Percentiles rank a stretch among this genome's conserved stretches.
These are phyloP conservation scores for Uronychia binucleata DNA, from an alignment of 73 alveolate genomes.

Conservation along the genomic window DNA sequence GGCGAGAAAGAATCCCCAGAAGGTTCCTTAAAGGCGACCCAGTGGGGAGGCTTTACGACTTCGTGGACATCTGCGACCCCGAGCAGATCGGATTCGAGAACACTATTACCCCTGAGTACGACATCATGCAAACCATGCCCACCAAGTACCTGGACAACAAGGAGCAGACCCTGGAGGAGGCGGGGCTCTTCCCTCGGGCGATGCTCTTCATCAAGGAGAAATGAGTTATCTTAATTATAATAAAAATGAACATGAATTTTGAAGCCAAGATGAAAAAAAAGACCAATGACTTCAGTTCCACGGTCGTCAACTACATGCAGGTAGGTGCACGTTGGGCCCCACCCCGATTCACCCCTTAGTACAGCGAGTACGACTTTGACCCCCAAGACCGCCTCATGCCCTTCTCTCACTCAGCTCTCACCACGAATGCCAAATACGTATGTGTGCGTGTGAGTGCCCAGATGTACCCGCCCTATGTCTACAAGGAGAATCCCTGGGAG, in stretches of 20 bases:
- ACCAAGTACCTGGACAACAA: background rate
- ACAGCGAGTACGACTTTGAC: slow-evolving; percentile 47
- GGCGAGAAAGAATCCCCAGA: background rate
- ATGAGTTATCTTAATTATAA: background rate
- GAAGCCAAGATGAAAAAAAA: no score
- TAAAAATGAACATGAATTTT: no score
- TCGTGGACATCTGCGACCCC: background rate
- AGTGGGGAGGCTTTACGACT: background rate
- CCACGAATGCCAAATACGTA: slow-evolving; percentile 23
- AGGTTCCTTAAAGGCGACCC: background rate
- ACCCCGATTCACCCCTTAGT: no score
- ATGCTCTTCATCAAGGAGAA: background rate
- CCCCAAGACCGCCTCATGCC: slow-evolving; percentile 31
- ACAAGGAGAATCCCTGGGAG: slow-evolving; percentile 35
- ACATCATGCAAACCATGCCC: background rate
- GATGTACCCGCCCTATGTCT: background rate
- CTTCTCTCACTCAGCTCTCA: slow-evolving; percentile 9
- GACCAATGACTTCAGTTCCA: slow-evolving; percentile 42
- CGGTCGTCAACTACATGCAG: slow-evolving; percentile 34
- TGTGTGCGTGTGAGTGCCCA: background rate
- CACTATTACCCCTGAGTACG: background rate
- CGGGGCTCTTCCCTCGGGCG: background rate
- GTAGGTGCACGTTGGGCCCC: no score
- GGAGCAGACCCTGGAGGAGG: slow-evolving; percentile 7
- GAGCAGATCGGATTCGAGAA: background rate